Evolutionary conservation across 1,139 yeast species (phyloP).

Genomic region (Kodamaea sp.): DNA sequence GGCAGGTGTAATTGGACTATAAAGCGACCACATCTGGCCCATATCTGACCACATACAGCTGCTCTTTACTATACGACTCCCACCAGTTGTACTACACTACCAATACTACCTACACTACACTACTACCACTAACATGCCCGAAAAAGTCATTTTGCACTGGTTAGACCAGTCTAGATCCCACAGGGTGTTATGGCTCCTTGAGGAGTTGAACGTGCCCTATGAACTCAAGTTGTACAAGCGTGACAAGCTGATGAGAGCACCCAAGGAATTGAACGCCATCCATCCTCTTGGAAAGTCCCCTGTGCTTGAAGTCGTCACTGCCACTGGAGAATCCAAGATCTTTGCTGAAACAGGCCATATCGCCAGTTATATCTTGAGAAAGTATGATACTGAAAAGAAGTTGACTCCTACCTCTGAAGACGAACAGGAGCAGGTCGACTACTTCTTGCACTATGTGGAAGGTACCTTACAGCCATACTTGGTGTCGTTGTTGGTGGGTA

Average conservation of each 20-base stretch:
- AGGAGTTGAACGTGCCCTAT: slow-evolving; percentile 35
- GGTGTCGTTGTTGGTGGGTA: slow-evolving; percentile 33
- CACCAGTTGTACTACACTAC: too few species aligned
- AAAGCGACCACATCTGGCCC: too few species aligned
- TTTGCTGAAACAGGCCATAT: slow-evolving; percentile 45
- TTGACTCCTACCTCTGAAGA: slow-evolving; percentile 27
- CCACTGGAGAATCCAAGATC: slow-evolving; percentile 19
- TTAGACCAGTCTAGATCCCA: slow-evolving; percentile 40
- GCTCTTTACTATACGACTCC: too few species aligned
- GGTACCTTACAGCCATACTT: slow-evolving; percentile 38
- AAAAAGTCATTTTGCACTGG: slow-evolving; percentile 24
- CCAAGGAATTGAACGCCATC: slow-evolving; percentile 32
- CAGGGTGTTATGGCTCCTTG: slow-evolving; percentile 42
- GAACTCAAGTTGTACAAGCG: slow-evolving; percentile 37
- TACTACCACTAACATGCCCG: slow-evolving; percentile 4
- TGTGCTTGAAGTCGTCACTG: slow-evolving; percentile 33
- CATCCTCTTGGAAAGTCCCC: slow-evolving; percentile 49
- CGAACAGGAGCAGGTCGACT: slow-evolving; percentile 32
- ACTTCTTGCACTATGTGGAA: slow-evolving; percentile 42
- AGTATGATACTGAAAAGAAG: slow-evolving; percentile 30
- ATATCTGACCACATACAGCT: too few species aligned
- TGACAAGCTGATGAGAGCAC: slow-evolving; percentile 33
- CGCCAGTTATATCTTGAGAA: slow-evolving; percentile 29
- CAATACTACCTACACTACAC: too few species aligned
- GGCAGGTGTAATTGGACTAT: too few species aligned